phyloP scores from a whole-genome alignment of 2,329 filamentous ascomycete genomes.

The Huntiella omanensis region DNA sequence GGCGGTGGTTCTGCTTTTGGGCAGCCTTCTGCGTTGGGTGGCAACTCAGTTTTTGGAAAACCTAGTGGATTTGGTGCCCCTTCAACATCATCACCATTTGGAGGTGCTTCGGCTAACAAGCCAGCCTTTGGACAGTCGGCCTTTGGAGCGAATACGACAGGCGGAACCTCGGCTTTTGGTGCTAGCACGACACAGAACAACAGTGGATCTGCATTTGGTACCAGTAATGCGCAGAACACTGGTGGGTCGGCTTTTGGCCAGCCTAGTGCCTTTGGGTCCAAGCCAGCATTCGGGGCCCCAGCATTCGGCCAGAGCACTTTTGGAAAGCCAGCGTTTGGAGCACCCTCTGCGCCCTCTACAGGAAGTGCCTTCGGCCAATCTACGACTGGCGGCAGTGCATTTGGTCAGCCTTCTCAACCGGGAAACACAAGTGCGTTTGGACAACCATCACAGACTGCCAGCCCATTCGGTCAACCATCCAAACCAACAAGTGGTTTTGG shows the following conservation, averaged over 20 bases:
- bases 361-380: conserved; percentile 21
- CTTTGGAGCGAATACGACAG: conserved; percentile 18
- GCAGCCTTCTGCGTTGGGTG: conserved; percentile 25
- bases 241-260: conserved; percentile 13
- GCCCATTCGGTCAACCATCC: conserved; percentile 19
- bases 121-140: conserved; percentile 12
- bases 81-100: conserved; percentile 13
- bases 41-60: conserved; percentile 18
- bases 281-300: conserved; percentile 19
- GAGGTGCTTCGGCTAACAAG: background rate
- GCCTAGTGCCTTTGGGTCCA: conserved; percentile 17
- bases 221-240: conserved; percentile 1
- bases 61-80: conserved; percentile 22
- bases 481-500: conserved; percentile 22
- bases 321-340: conserved; percentile 8
- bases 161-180: background rate
- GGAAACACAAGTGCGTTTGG: conserved; percentile 20
- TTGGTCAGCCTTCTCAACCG: conserved; percentile 19
- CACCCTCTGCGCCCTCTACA: conserved; percentile 1
- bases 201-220: conserved; percentile 12
- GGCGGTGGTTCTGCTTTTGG: conserved; percentile 18
- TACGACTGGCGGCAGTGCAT: conserved; percentile 15
- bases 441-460: conserved; percentile 16
- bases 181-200: background rate
- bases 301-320: conserved; percentile 8